A percentile compares a stretch with the other conserved stretches of the same genome.
These are phyloP conservation scores for Diaporthe citrichinensis DNA, from an alignment of 2,329 filamentous ascomycete species.

Conservation along the genomic window DNA sequence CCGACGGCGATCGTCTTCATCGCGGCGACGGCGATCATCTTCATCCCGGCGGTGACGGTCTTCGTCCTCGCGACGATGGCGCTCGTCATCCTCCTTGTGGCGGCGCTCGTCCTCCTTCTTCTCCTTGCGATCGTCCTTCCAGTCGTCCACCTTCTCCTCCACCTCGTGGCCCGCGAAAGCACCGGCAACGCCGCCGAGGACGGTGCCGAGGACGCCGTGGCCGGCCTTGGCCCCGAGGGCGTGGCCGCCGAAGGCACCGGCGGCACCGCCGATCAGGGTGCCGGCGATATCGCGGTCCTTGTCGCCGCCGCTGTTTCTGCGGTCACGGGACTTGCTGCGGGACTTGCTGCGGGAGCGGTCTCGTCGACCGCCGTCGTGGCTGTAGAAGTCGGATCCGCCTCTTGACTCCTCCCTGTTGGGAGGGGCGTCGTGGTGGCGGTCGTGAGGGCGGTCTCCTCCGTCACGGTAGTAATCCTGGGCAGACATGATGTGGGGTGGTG, in stretches of 20 bases:
- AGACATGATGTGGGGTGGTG: constrained; percentile 20
- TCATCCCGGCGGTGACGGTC: constrained; percentile 36
- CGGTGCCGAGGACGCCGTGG: constrained; percentile 52
- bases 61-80: constrained; percentile 23
- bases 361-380: constrained; percentile 26
- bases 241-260: constrained; percentile 57
- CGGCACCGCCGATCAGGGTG: constrained; percentile 56
- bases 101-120: constrained; percentile 50
- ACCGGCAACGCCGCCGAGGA: constrained; percentile 57
- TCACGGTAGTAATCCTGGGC: constrained; percentile 34
- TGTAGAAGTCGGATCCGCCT: constrained; percentile 36
- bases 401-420: constrained; percentile 25
- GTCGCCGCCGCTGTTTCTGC: constrained; percentile 45
- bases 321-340: constrained; percentile 24
- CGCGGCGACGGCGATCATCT: constrained; percentile 29
- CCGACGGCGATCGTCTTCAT: constrained; percentile 41
- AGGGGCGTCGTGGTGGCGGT: constrained; percentile 29
- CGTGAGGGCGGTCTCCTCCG: constrained; percentile 24
- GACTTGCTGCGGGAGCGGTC: background rate
- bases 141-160: constrained; percentile 56
- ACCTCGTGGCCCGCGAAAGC: constrained; percentile 59
- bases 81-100: constrained; percentile 46
- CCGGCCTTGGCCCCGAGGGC: constrained; percentile 54
- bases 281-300: constrained; percentile 60
- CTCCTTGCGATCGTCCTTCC: constrained; percentile 57